A percentile compares a stretch with the other conserved stretches of the same genome.
Evolutionary conservation across 164 flowering plant species (phyloP).

Genomic region (Umbilicus rupestris): DNA sequence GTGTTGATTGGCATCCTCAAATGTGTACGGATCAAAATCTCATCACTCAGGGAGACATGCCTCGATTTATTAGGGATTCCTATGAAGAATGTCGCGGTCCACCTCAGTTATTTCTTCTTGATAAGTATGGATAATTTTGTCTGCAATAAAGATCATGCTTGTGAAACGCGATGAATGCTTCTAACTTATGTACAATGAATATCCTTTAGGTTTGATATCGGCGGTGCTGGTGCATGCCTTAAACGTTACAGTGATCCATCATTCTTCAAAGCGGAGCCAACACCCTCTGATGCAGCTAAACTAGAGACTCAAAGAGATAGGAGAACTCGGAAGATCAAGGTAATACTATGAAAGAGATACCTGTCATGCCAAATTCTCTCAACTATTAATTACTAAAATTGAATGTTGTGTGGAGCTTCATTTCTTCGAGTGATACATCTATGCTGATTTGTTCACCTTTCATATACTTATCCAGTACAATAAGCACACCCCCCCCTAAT

Average conservation of each 20-base stretch:
- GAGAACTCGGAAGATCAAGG: constrained; percentile 70
- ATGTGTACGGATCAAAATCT: constrained; percentile 49
- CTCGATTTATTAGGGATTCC: constrained; percentile 92
- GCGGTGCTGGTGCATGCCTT: constrained; percentile 96
- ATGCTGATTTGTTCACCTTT: not conserved
- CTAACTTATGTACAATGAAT: not conserved
- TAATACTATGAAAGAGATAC: constrained; percentile 15
- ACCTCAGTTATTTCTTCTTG: constrained; percentile 83
- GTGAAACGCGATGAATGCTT: not conserved
- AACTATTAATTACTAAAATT: not conserved
- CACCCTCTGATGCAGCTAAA: constrained; percentile 22
- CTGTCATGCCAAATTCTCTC: not conserved
- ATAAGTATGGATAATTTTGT: constrained; percentile 54
- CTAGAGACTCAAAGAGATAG: constrained; percentile 50
- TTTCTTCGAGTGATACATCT: not conserved
- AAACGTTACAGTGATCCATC: constrained; percentile 98
- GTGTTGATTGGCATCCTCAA: constrained; percentile 90
- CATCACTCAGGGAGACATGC: constrained; percentile 70
- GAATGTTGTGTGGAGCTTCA: not conserved
- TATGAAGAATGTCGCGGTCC: constrained; percentile 97
- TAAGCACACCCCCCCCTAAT: too few species aligned
- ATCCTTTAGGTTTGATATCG: constrained; percentile 74
- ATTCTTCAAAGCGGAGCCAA: constrained; percentile 54
- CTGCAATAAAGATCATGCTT: too few species aligned
- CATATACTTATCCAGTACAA: not conserved